Base-by-base conservation (phyloP, 805 yeast species). In the Brettanomyces nanus region DNA sequence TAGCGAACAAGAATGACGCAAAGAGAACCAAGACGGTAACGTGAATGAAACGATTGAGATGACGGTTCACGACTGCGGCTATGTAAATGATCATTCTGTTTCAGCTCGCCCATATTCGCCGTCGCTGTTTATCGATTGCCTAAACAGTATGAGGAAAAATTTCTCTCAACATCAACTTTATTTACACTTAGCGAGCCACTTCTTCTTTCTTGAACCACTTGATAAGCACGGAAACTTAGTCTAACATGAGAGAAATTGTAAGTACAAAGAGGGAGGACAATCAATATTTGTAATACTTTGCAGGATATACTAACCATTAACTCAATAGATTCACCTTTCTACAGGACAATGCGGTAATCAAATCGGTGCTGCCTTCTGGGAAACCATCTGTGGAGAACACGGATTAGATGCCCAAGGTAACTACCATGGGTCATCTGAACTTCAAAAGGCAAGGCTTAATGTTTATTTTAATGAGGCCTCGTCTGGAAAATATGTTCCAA, bases 321-420 rank as follows among this genome's bases (percentile, higher is more conserved):
- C 28, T n/a, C 7, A 19, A n/a, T 62, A 80, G 92, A 85, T 89
- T 64, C 97, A 89, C 66, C 75, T 89, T 64, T 89, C 97, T 42
- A 82, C 95, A 41, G 97, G 97, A 65, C 97, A 89, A 71, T 87
- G 97, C 77, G 96, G 97, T 78, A 89, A 89, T 76, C 97, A 89
- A 69, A 86, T 89, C 52, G 95, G 95, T 68, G 89, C 94, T 48
- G 94, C 94, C 43, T 85, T 85, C 58, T 85, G 95, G 95, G 89
- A 85, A 66, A 84, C 90, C 33, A 84, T 84, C 52, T 84, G 92
- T 68, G 85, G 84, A 43, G 94, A 84, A 60, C 94, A 84, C 53
- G 92, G 90, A 35, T 69, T 84, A 52, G 90, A 81, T 55, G 66
- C 69, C 49, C 70, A 78, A 48, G 94, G 94, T 49, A 76, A 71